Percentiles rank a stretch among this genome's conserved stretches.
Evolutionary conservation across 495 filamentous ascomycete species (phyloP).

Genomic region (Penicillium parvum): DNA sequence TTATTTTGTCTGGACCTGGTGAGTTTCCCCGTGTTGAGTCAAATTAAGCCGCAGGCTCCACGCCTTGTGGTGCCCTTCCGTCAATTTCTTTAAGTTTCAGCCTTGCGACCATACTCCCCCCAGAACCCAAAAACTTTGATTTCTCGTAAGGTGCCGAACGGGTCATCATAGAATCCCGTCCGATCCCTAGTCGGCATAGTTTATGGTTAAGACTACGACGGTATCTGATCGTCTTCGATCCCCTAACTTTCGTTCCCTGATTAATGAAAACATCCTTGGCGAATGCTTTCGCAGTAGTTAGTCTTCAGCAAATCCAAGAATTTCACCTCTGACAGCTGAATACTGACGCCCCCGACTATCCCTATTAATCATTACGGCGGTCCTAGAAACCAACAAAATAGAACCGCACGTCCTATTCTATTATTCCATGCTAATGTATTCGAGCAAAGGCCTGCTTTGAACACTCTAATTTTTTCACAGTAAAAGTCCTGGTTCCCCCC

Average conservation of each 20-base stretch:
- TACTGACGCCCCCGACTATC: slow-evolving; percentile 65
- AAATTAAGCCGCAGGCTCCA: no score
- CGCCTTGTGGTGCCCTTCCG: no score
- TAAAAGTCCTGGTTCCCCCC: slow-evolving; percentile 57
- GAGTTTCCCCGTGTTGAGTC: no score
- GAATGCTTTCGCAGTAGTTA: slow-evolving; percentile 68
- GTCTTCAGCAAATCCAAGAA: slow-evolving; percentile 60
- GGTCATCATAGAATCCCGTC: no score
- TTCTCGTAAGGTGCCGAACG: no score
- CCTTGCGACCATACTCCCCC: no score
- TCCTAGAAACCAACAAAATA: slow-evolving; percentile 67
- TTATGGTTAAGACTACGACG: slow-evolving; percentile 74
- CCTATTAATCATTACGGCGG: slow-evolving; percentile 68
- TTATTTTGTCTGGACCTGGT: no score
- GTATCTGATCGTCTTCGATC: slow-evolving; percentile 74
- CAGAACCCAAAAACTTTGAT: no score
- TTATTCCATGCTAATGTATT: slow-evolving; percentile 74
- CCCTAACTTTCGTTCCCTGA: slow-evolving; percentile 72
- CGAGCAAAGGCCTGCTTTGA: slow-evolving; percentile 70
- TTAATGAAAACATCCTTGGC: slow-evolving; percentile 74
- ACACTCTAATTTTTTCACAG: slow-evolving; percentile 69
- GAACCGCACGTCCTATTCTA: slow-evolving; percentile 67
- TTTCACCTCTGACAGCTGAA: slow-evolving; percentile 71
- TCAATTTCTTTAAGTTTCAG: no score
- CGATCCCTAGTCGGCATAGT: slow-evolving; percentile 71